Evolutionary conservation across 176 grass and related monocot genomes (phyloP).

Genomic region (Chloris gayana): DNA sequence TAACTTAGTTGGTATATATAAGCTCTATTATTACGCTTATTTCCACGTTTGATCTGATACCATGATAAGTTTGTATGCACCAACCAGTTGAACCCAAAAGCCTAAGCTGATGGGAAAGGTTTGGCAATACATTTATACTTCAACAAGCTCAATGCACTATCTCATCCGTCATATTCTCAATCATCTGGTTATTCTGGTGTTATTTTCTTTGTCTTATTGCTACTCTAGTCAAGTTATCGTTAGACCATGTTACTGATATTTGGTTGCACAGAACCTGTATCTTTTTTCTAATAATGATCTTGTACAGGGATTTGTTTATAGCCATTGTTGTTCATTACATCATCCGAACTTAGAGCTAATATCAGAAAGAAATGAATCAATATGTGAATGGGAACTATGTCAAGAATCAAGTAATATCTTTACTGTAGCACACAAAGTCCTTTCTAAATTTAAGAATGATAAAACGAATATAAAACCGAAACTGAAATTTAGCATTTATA

Average conservation of each 20-base stretch:
- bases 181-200: neutral
- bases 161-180: neutral
- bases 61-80: too few relatives aligned
- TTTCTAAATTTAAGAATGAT: too few relatives aligned
- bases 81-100: too few relatives aligned
- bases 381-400: neutral
- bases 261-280: neutral
- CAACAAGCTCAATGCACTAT: too few relatives aligned
- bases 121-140: too few relatives aligned
- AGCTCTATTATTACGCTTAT: too few relatives aligned
- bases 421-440: neutral
- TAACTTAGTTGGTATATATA: neutral
- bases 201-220: neutral
- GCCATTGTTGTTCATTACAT: neutral
- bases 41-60: too few relatives aligned
- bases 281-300: too few relatives aligned
- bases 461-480: conserved; percentile 15
- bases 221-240: neutral
- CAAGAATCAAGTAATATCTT: too few relatives aligned
- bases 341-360: neutral
- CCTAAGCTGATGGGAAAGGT: too few relatives aligned
- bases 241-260: neutral
- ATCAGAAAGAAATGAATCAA: neutral
- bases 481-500: neutral
- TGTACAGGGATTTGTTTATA: neutral